Percentiles rank a stretch among this genome's conserved stretches.
phyloP scores from a whole-genome alignment of 2,329 filamentous ascomycete genomes.

The Didymella segeticola region DNA sequence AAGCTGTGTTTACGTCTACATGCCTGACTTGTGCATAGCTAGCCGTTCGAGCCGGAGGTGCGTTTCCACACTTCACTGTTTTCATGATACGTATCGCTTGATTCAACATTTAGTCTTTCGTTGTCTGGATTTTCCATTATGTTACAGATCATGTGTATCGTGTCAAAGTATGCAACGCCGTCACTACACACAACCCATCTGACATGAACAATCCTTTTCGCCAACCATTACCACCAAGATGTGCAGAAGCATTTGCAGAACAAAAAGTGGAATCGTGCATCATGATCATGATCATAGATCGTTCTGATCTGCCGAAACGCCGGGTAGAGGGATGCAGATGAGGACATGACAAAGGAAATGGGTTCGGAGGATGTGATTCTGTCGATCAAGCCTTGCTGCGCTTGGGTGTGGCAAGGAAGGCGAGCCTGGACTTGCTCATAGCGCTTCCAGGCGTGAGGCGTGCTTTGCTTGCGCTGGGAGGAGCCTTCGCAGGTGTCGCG shows the following conservation, averaged over 20 bases:
- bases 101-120: too few relatives aligned
- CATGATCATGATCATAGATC: slow-evolving; percentile 17
- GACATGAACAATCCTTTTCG: slow-evolving; percentile 14
- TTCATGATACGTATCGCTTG: too few relatives aligned
- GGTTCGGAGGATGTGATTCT: background rate
- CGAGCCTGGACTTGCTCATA: slow-evolving; percentile 48
- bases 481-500: slow-evolving; percentile 39
- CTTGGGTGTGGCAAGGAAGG: slow-evolving; percentile 50
- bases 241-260: background rate
- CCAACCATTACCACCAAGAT: slow-evolving; percentile 21
- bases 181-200: slow-evolving; percentile 18
- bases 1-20: too few relatives aligned
- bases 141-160: slow-evolving; percentile 23
- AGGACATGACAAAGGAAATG: slow-evolving; percentile 13
- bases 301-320: slow-evolving; percentile 19
- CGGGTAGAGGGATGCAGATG: background rate
- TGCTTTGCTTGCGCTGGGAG: slow-evolving; percentile 38
- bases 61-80: too few relatives aligned
- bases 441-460: slow-evolving; percentile 38
- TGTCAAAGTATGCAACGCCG: slow-evolving; percentile 23
- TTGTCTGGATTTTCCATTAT: slow-evolving; percentile 19
- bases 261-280: slow-evolving; percentile 4
- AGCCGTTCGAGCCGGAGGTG: too few relatives aligned
- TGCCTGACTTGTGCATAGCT: too few relatives aligned
- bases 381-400: slow-evolving; percentile 34